A percentile compares a stretch with the other conserved stretches of the same genome.
Evolutionary conservation across 139 green algal genomes (phyloP).

Genomic region (Chlorella sp.): DNA sequence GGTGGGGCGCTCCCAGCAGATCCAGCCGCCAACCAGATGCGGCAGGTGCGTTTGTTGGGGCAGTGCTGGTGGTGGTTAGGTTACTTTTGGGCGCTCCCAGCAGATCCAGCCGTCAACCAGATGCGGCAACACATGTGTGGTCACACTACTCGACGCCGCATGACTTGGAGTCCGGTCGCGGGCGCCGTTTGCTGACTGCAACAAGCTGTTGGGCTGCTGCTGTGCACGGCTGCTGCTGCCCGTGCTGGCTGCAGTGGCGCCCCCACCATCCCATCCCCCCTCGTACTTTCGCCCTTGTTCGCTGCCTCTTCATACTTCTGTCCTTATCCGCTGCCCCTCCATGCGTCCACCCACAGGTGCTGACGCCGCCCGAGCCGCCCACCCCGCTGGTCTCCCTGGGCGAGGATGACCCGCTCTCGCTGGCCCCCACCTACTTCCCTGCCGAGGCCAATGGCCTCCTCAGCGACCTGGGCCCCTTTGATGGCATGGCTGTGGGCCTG

Average conservation of each 20-base stretch:
- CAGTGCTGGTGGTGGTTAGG: too few species aligned
- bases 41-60: slow-evolving; percentile 5
- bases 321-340: too few species aligned
- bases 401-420: slow-evolving; percentile 26
- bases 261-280: background rate
- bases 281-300: background rate
- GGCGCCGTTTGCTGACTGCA: too few species aligned
- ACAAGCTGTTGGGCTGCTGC: background rate
- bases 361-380: slow-evolving; percentile 20
- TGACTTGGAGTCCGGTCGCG: too few species aligned
- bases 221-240: background rate
- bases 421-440: slow-evolving; percentile 31
- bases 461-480: slow-evolving; percentile 56
- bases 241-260: background rate
- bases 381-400: slow-evolving; percentile 12
- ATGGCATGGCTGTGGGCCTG: slow-evolving; percentile 53
- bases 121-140: too few species aligned
- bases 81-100: slow-evolving; percentile 56
- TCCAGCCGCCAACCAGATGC: slow-evolving; percentile 8
- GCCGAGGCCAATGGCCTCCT: slow-evolving; percentile 45
- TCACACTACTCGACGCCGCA: too few species aligned
- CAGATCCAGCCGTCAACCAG: slow-evolving; percentile 10
- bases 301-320: too few species aligned
- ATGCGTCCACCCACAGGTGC: slow-evolving; percentile 21
- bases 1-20: slow-evolving; percentile 49